A percentile compares a stretch with the other conserved stretches of the same genome.
Evolutionary conservation across 2,329 filamentous ascomycete species (phyloP).

Genomic region (Ophiognomonia clavigignenti-juglandacearum): DNA sequence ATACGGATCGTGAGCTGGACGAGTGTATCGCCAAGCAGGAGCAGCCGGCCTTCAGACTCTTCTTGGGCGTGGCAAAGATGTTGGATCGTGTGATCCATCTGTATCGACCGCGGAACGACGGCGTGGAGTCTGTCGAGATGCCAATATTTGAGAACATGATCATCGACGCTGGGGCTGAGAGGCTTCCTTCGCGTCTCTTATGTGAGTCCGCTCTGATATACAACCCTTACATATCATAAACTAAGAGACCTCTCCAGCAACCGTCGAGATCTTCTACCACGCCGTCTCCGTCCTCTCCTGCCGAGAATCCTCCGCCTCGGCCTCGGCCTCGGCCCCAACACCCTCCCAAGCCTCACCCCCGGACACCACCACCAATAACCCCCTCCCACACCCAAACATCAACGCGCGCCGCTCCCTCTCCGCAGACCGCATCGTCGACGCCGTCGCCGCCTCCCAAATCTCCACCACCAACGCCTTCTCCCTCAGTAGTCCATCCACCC

Average conservation of each 20-base stretch:
- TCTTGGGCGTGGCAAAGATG: constrained; percentile 49
- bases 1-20: constrained; percentile 50
- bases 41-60: constrained; percentile 48
- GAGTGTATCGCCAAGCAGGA: constrained; percentile 45
- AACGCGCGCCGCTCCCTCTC: constrained; percentile 55
- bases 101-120: constrained; percentile 51
- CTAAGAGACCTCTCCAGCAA: constrained; percentile 33
- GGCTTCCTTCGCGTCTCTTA: constrained; percentile 43
- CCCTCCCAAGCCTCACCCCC: constrained; percentile 25
- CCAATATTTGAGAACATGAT: constrained; percentile 55
- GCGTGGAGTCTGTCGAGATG: constrained; percentile 43
- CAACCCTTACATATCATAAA: neutral
- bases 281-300: constrained; percentile 60
- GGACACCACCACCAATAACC: neutral
- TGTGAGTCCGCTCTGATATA: constrained; percentile 27
- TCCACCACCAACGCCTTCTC: no score
- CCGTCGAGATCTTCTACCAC: constrained; percentile 60
- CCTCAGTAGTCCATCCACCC: no score
- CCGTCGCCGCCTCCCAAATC: constrained; percentile 48
- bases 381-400: constrained; percentile 41
- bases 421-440: constrained; percentile 51
- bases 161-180: constrained; percentile 46
- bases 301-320: constrained; percentile 36
- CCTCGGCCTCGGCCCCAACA: constrained; percentile 26
- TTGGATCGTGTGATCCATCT: constrained; percentile 56